Evolutionary conservation across 163 green algal species (phyloP), one percentile per base, ranked within the genome.

Genomic region (Volvox carteri): DNA sequence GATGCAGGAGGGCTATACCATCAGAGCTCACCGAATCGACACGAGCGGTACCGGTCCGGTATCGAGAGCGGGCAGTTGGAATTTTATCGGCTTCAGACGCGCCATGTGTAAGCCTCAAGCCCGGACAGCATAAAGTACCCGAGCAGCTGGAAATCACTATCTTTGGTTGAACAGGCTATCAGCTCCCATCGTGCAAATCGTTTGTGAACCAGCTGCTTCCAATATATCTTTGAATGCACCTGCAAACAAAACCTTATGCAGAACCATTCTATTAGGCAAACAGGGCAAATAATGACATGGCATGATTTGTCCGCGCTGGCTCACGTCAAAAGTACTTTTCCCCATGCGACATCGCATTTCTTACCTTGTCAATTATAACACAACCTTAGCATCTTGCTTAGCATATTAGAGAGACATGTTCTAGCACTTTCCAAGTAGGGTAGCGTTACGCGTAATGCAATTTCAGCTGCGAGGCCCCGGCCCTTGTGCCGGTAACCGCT

Each of bases 51-150:
- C 60, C 2, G 92, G 92, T 1, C 92, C 92, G 2, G 90, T 85
- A 44, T 94, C 92, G 0, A 94, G 78, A 11, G 58, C 14, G 3
- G 92, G 92, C 54, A 94, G 87, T 46, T 86, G 78, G 67, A 37
- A 8, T 48, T 83, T 83, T 19, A 48, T 37, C 1, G 83, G 83
- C 46, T 73, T 88, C 21, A 80, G 33, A 28, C 62, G 80, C 28
- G 80, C 42, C 80, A 87, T 87, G 9, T 42, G 2, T 4, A 12
- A 46, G 44, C 28, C n/a, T 67, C 73, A 23, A 75, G 11, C 35
- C 8, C n/a, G 60, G 60, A 28, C 60, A 72, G 60, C 60, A 23
- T 72, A 72, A 19, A 35, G 19, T 11, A 28, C 60, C 60, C 28
- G 11, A 72, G 23, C 60, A 72, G 23, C 25, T 72, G 60, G 60